These are phyloP conservation scores for Brassica incana DNA, from an alignment of 345 rosid genomes.

Conservation along the genomic window DNA sequence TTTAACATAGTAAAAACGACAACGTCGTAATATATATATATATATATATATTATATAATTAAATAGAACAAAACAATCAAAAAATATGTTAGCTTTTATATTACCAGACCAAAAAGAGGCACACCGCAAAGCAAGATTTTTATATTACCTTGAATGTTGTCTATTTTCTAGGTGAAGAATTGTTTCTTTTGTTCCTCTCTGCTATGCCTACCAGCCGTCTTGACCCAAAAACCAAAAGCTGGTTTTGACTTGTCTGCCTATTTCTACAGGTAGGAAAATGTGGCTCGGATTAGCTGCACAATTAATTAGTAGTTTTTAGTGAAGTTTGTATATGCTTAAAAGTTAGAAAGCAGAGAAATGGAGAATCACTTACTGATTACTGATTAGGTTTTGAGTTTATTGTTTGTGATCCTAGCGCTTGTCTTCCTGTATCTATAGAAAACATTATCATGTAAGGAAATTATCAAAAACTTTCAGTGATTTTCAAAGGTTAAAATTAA, in stretches of 20 bases:
- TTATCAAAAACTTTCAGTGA: not conserved
- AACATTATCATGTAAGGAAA: not conserved
- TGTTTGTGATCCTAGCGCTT: conserved; percentile 39
- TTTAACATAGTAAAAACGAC: too few relatives aligned
- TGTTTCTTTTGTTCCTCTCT: conserved; percentile 93
- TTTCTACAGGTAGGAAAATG: conserved; percentile 56
- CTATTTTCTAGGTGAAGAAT: conserved; percentile 73
- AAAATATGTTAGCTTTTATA: too few relatives aligned
- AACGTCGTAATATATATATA: too few relatives aligned
- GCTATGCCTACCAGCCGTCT: conserved; percentile 56
- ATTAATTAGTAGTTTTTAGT: not conserved
- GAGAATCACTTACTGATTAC: conserved; percentile 54
- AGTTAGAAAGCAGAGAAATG: not conserved
- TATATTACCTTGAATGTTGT: conserved; percentile 62
- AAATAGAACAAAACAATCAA: too few relatives aligned
- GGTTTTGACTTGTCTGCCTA: conserved; percentile 46
- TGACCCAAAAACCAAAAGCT: conserved; percentile 57
- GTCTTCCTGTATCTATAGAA: conserved; percentile 48
- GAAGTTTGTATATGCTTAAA: not conserved
- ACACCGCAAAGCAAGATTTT: too few relatives aligned
- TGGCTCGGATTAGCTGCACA: conserved; percentile 47
- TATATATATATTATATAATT: too few relatives aligned
- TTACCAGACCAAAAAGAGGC: too few relatives aligned
- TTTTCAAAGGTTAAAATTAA: not conserved
- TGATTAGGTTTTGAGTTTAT: conserved; percentile 55